Percentiles rank a stretch among this genome's conserved stretches.
phyloP scores from a whole-genome alignment of 768 basidiomycete species.

The Leccinum boreale region DNA sequence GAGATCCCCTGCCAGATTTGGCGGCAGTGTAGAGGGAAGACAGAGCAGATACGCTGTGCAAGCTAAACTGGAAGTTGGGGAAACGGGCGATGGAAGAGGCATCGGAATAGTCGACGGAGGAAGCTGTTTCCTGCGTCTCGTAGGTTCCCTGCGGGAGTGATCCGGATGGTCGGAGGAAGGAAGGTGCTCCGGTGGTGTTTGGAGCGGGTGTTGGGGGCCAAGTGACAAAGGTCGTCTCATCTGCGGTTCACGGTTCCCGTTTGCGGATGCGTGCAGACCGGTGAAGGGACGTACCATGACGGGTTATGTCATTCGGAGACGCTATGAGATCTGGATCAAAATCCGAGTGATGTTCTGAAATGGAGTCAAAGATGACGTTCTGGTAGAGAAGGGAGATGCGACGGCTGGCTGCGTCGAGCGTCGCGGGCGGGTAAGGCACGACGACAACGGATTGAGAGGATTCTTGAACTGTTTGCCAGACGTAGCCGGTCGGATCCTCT shows the following conservation, averaged over 20 bases:
- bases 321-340: constrained; percentile 26
- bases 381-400: constrained; percentile 69
- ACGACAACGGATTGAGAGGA: not conserved
- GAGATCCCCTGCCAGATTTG: constrained; percentile 35
- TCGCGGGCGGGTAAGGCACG: constrained; percentile 43
- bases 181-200: constrained; percentile 20
- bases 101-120: constrained; percentile 57
- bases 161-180: constrained; percentile 28
- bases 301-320: constrained; percentile 13
- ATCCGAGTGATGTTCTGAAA: constrained; percentile 28
- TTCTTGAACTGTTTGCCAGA: constrained; percentile 40
- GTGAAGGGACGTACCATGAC: constrained; percentile 12
- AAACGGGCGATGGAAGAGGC: constrained; percentile 71
- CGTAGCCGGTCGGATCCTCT: constrained; percentile 35
- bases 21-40: constrained; percentile 33
- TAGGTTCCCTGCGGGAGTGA: constrained; percentile 28
- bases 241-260: constrained; percentile 21
- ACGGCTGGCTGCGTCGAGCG: constrained; percentile 63
- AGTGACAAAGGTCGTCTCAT: constrained; percentile 49
- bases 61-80: constrained; percentile 70
- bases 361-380: constrained; percentile 64
- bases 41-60: constrained; percentile 56
- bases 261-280: constrained; percentile 5
- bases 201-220: constrained; percentile 52
- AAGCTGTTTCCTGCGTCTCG: constrained; percentile 42